Evolutionary conservation across 139 green algal species (phyloP), one percentile per base, ranked within the genome.

Genomic region (Tetradesmus lagerheimii): DNA sequence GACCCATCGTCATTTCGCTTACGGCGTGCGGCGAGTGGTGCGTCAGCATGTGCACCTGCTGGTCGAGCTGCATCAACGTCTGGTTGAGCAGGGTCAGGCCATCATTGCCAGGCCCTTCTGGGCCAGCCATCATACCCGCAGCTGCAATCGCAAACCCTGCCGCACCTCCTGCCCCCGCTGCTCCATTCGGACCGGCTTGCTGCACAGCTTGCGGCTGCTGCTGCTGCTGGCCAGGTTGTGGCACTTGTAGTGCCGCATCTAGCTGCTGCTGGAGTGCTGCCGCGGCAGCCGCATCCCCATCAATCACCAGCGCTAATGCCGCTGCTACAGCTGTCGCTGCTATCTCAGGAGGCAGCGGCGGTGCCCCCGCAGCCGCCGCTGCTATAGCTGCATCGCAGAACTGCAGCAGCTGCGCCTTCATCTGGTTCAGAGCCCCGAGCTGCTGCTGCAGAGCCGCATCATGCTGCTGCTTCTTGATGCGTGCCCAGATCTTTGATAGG

Each of bases 11-110:
- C 66, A 64, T 20, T 23, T 34, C n/a, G 27, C 9, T 31, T 11
- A 15, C 23, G 1, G 20, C 23, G 1, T 34, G 38, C 2, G 37
- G 79, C 39, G 29, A 38, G 79, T 85, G 79, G 39, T 85, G 79
- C 18, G 79, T 85, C 41, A 85, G 2, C 79, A 85, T 85, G 79
- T 85, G 79, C 18, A 85, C 67, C 39, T 85, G 79, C 3, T 85
- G 79, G 27, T 85, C 41, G 41, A 85, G 16, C 18, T 66, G 38
- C 38, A 35, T 41, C 79, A 85, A 20, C 79, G 67, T 35, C n/a
- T 64, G 38, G 38, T 9, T 62, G 29, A 85, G 79, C 41, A 85
- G 23, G 6, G 29, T 31, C 5, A 35, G 15, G 6, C 50, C 50
- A 14, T 64, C 50, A 11, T 27, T 20, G 12, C 50, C 50, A 11